Conservation (phyloP, 306 rosid genomes). For the Prunus mongolica region DNA sequence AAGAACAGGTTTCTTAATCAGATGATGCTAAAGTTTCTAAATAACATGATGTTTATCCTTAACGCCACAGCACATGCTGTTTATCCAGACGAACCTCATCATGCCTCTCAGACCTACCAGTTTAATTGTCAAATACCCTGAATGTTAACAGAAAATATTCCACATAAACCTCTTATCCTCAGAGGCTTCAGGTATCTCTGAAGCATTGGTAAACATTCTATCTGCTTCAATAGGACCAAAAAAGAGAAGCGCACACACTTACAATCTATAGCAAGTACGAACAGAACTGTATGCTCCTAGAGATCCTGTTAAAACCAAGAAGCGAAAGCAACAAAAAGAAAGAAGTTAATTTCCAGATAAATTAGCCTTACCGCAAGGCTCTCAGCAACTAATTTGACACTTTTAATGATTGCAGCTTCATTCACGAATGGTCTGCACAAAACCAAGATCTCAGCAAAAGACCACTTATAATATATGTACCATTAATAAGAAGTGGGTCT, state of each 20-base stretch:
- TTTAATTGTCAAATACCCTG: neutral
- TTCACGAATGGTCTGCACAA: slow-evolving; percentile 66
- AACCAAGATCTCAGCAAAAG: slow-evolving; percentile 35
- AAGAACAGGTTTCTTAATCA: neutral
- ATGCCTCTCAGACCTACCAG: neutral
- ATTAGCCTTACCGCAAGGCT: slow-evolving; percentile 76
- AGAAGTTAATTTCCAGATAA: neutral
- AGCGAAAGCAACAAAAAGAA: neutral
- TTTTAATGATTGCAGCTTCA: slow-evolving; percentile 63
- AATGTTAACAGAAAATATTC: neutral
- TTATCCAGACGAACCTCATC: neutral
- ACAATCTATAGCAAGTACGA: neutral
- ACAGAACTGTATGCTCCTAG: neutral
- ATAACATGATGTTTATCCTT: neutral
- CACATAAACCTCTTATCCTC: neutral
- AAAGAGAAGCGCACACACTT: neutral
- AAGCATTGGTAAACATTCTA: neutral
- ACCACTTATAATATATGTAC: neutral
- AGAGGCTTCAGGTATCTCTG: neutral
- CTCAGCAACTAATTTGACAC: slow-evolving; percentile 93
- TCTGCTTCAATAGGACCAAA: neutral
- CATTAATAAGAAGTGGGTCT: slow-evolving; percentile 13
- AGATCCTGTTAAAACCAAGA: neutral
- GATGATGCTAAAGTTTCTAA: neutral
- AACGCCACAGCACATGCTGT: neutral